Conservation (phyloP, 768 basidiomycete species). For the Lentinula raphanica region DNA sequence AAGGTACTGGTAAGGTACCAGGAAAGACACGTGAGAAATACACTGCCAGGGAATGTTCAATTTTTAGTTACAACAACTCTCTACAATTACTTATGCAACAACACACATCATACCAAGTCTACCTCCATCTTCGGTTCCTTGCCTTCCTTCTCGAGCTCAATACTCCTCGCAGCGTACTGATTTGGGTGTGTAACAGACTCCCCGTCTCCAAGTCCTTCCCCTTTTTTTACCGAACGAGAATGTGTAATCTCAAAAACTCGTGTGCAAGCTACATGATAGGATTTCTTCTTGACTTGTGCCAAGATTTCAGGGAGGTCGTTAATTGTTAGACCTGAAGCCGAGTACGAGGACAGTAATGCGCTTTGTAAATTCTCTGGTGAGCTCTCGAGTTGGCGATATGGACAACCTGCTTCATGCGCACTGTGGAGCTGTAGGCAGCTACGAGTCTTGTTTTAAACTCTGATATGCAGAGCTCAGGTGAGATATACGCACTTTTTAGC, state of each 20-base stretch:
- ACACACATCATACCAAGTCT: background rate
- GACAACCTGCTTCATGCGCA: conserved; percentile 78
- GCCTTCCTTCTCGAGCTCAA: conserved; percentile 51
- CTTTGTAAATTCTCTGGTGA: conserved; percentile 70
- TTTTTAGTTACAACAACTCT: background rate
- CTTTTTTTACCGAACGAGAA: conserved; percentile 67
- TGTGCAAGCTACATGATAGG: conserved; percentile 96
- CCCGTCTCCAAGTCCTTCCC: conserved; percentile 80
- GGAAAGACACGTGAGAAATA: background rate
- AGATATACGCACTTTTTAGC: conserved; percentile 66
- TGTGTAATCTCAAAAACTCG: conserved; percentile 96
- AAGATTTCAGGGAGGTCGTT: conserved; percentile 80
- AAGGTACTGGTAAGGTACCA: conserved; percentile 1
- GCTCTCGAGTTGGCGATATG: conserved; percentile 79
- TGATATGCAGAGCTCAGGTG: background rate
- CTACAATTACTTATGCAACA: too few relatives aligned
- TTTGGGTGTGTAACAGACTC: conserved; percentile 95
- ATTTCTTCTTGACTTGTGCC: conserved; percentile 66
- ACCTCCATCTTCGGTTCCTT: conserved; percentile 20
- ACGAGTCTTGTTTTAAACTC: conserved; percentile 3
- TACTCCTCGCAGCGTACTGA: conserved; percentile 73
- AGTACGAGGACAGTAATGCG: conserved; percentile 66
- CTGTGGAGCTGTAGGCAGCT: conserved; percentile 91
- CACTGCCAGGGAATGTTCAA: background rate
- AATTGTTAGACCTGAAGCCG: conserved; percentile 55